Evolutionary conservation across 2,329 filamentous ascomycete species (phyloP), one percentile per base, ranked within the genome.

Genomic region (Berkeleyomyces basicola): DNA sequence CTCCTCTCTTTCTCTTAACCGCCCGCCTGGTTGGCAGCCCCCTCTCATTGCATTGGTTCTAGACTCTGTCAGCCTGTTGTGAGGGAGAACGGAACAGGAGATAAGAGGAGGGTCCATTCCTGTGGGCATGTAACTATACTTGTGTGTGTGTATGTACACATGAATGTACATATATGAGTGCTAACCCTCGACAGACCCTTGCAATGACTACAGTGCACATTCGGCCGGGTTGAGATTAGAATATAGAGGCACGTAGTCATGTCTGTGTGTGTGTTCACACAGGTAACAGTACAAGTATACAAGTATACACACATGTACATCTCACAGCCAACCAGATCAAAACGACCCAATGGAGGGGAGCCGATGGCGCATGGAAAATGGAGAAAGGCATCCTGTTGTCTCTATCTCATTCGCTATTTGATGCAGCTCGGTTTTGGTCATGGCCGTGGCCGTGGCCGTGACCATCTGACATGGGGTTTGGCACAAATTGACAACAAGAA

Each of bases 361-460:
- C 37, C 57, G 57, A 59, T 39, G 51, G 51, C 39, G 51, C 51
- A 55, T 55, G 7, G 33, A 39, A 39, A 55, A 55, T 55, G 33
- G 51, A 55, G 51, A 55, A 55, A 55, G 33, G 39, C 51, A 55
- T 55, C 51, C 51, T 39, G 51, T 55, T 55, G 33, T 55, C 51
- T 39, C 51, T 39, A 55, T 55, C 51, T 39, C 33, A 39, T 55
- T 55, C 51, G 39, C 51, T n/a, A 39, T 55, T 55, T 55, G 10
- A 55, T 55, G n/a, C 51, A 55, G 51, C 33, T 55, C 39, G 36
- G 51, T 55, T 36, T 55, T 55, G 51, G 47, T 31, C 47, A 31
- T 51, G 23, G 9, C 14, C 16, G 23, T 51, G 47, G 51, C 51
- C 16, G 9, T 37, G 33, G 16, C 51, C 51, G 36, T 39, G 23